Conservation (phyloP, 805 yeast species). For the Maudiozyma barnettii region DNA sequence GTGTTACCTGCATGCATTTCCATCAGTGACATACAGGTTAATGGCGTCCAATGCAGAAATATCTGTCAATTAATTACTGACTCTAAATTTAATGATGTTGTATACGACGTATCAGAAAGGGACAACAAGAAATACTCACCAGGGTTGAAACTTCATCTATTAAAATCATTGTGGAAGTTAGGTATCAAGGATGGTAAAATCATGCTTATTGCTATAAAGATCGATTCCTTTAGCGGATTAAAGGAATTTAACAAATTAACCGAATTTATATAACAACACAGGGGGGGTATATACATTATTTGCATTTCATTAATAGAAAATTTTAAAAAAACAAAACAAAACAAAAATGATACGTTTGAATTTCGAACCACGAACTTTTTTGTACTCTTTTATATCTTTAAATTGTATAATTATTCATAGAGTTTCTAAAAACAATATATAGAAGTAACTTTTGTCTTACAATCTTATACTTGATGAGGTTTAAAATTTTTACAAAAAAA, state of each 20-base stretch:
- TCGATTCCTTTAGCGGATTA: conserved; percentile 13
- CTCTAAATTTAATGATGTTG: conserved; percentile 7
- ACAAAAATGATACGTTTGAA: too few species aligned
- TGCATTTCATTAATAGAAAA: not conserved
- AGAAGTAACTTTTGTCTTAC: too few species aligned
- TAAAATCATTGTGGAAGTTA: conserved; percentile 19
- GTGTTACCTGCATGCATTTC: conserved; percentile 15
- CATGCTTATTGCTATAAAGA: conserved; percentile 17
- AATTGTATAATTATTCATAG: too few species aligned
- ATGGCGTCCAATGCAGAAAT: conserved; percentile 12
- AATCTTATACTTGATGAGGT: not conserved
- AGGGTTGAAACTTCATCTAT: conserved; percentile 15
- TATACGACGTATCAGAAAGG: conserved; percentile 7
- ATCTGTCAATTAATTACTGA: conserved; percentile 13
- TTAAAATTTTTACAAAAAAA: conserved; percentile 43
- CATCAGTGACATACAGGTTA: conserved; percentile 13
- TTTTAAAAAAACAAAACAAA: too few species aligned
- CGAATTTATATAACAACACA: conserved; percentile 8
- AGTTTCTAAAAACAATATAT: too few species aligned
- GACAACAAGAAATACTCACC: conserved; percentile 4
- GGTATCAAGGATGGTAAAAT: conserved; percentile 13
- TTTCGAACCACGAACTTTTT: too few species aligned
- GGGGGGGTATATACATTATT: not conserved
- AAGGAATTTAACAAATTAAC: conserved; percentile 16
- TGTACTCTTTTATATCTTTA: too few species aligned